Evolutionary conservation across 768 basidiomycete genomes (phyloP), one percentile per base, ranked within the genome.

Genomic region (Imleria badia): DNA sequence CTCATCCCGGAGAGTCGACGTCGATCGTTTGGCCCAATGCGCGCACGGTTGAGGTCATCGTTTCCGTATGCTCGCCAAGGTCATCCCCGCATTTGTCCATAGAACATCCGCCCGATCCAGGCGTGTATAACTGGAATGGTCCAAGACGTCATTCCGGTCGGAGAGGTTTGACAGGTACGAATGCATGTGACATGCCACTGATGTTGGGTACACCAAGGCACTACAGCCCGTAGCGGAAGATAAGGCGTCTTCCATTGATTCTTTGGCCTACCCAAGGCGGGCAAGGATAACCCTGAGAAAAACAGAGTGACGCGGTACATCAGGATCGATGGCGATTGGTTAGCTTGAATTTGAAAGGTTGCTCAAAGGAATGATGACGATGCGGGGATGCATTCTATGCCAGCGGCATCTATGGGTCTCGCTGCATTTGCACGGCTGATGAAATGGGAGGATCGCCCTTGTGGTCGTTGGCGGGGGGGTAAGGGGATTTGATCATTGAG

Each of bases 11-110:
- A 39, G 20, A 33, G 52, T 23, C 26, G 34, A 51, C 30, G 20
- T 47, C 31, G 58, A 62, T 62, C 49, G 17, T 36, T 22, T 62
- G 48, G 15, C 54, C 15, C 26, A 34, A 38, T 6, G 34, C 23
- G 59, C 44, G 26, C 12, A 22, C 19, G 30, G 30, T 35, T 44
- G 42, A 52, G 30, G 60, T 52, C 60, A 60, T 52, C 19, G 35
- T 34, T 57, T 20, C 41, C 40, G 47, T 48, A 46, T 41, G 41
- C n/a, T 41, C 42, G 19, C n/a, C n/a, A n/a, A n/a, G n/a, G n/a
- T n/a, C n/a, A n/a, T 34, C 39, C 48, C 44, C 48, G 38, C 29
- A 46, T 45, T 56, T 20, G 45, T 36, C 40, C 41, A 15, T 14
- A 6, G 33, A 3, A 26, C 26, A 26, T 33, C 39, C 29, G 19